Evolutionary conservation across 495 filamentous ascomycete genomes (phyloP).

Genomic region (Tetracladium marchalianum): DNA sequence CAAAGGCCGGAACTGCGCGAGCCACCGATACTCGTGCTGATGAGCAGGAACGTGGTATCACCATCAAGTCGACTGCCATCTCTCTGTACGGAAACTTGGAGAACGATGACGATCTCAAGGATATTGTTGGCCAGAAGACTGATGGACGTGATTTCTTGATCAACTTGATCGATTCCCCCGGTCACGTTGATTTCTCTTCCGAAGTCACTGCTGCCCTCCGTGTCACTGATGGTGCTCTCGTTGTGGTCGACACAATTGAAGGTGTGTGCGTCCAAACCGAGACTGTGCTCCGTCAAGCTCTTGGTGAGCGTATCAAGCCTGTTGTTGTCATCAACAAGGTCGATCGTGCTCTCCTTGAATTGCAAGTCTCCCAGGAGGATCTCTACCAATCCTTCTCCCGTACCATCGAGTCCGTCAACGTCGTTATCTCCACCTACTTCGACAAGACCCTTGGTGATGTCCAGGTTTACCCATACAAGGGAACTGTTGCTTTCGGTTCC

Average conservation of each 20-base stretch:
- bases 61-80: conserved; percentile 99
- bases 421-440: conserved; percentile 97
- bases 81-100: conserved; percentile 85
- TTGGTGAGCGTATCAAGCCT: conserved; percentile 99
- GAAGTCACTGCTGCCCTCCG: conserved; percentile 98
- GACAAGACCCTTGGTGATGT: conserved; percentile 96
- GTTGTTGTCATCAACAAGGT: conserved; percentile 99
- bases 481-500: conserved; percentile 97
- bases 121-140: conserved; percentile 75
- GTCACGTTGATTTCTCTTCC: conserved; percentile 99
- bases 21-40: conserved; percentile 96
- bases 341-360: conserved; percentile 95
- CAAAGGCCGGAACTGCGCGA: conserved; percentile 90
- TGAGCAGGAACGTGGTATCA: conserved; percentile 99
- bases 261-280: conserved; percentile 99
- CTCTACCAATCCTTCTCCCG: conserved; percentile 98
- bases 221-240: conserved; percentile 98
- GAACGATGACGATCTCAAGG: conserved; percentile 84
- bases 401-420: conserved; percentile 99
- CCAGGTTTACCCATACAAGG: conserved; percentile 93
- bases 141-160: conserved; percentile 95
- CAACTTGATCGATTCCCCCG: conserved; percentile 99
- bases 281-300: conserved; percentile 97
- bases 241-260: conserved; percentile 99
- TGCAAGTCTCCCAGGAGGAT: conserved; percentile 97